Evolutionary conservation across 441 rosid genomes (phyloP), one percentile per base, ranked within the genome.

Genomic region (Syzygium malaccense): DNA sequence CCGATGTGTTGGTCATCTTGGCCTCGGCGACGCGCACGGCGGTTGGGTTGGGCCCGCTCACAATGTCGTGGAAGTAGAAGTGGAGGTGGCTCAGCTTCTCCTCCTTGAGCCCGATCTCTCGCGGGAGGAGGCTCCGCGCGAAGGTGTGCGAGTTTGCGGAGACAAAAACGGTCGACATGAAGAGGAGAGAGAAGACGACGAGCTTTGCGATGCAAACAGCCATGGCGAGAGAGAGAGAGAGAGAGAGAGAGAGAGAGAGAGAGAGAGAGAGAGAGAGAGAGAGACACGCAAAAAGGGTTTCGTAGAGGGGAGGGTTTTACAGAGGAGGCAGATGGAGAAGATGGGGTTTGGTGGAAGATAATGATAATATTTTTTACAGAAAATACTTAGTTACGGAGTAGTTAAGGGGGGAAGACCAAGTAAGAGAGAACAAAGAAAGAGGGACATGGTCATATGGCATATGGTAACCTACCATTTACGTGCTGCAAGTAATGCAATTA

Each of bases 1-100:
- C 26, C 3, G 93, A 93, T 5, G 60, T 55, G 88, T 91, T 92
- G 41, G 95, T 91, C 33, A 15, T 54, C 62, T 91, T 37, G 14
- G 95, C 93, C 37, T 88, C 48, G 57, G 91, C 91, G 4, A 96
- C 88, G 17, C 33, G 86, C 78, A 94, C 86, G 10, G 95, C 92
- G 4, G 94, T 95, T 5, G 95, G 92, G 88, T 94, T 92, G 30
- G 57, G 80, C 15, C 96, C 98, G 84, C 92, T 88, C n/a, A 93
- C 87, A 3, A 93, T 92, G 94, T 96, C 97, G 88, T 95, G 99
- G 94, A 95, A 93, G 90, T 93, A 96, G 92, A 95, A 94, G 90
- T 93, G 97, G 89, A 95, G 94, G 91, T 93, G 95, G 92, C 91
- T 95, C 19, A 94, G 92, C 88, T 93, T 75, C 53, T 75, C 83